Base-by-base conservation (phyloP, 2,329 filamentous ascomycete species). In the Pyrenochaeta sp. region DNA sequence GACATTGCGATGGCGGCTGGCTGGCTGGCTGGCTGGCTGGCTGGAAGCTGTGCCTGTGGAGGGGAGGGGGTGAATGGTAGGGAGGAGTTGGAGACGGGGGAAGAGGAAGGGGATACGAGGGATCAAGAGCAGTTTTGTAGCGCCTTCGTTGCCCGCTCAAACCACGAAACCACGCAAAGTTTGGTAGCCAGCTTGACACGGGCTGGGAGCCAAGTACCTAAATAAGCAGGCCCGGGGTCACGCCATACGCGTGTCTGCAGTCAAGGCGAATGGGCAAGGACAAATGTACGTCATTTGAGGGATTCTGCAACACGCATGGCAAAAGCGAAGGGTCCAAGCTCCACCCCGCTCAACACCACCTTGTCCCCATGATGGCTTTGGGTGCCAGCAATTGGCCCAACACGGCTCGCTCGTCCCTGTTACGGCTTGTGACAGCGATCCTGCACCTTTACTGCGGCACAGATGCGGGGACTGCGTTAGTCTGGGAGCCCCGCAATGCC, bases 291-390 rank as follows among this genome's bases (percentile, higher is more conserved):
- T 37, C 35, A 37, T 37, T 21, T 18, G n/a, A 9, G 33, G 23
- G 14, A 9, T 36, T 17, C 33, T 36, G 33, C 14, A 40, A 11
- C 21, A 27, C 9, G 37, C 10, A 40, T 7, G 37, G n/a, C n/a
- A n/a, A 23, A 12, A 17, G 1, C 23, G 20, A 18, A n/a, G 39
- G 17, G 39, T 41, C 39, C 21, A 18, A 17, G 7, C 39, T 41
- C 49, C 50, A 20, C 46, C 46, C 46, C 51, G 51, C 51, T 36
- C 54, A 21, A 41, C 21, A 51, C 35, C 21, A 54, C 46, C 54
- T 39, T 51, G 46, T 12, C 45, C 50, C 49, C 35, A 45, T 37
- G 54, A 50, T 44, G 37, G 30, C 14, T 15, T 23, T 37, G 18
- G 11, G 17, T 46, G 27, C 40, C 41, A 44, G 15, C 23, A 7